Conservation (phyloP, 805 yeast genomes). For the Starmerella khaoyaiensis region DNA sequence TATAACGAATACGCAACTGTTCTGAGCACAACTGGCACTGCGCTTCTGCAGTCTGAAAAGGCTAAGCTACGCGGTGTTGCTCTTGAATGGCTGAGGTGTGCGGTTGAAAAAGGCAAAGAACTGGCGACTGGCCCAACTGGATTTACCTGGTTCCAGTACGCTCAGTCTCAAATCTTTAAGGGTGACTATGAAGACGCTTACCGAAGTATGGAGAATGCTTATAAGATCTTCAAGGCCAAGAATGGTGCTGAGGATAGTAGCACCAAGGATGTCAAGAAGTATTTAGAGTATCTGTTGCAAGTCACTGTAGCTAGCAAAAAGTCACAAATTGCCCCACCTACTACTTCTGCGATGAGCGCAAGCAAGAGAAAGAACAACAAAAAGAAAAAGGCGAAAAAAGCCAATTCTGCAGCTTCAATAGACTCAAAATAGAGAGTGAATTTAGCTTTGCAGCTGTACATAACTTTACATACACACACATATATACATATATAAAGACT, state of each 20-base stretch:
- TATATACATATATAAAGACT: background rate
- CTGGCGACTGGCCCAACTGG: constrained; percentile 49
- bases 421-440: too few species aligned
- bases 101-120: constrained; percentile 45
- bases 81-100: constrained; percentile 38
- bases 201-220: constrained; percentile 43
- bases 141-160: constrained; percentile 53
- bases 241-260: constrained; percentile 57
- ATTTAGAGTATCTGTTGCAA: constrained; percentile 45
- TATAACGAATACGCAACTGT: constrained; percentile 65
- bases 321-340: background rate
- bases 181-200: constrained; percentile 45
- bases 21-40: constrained; percentile 45
- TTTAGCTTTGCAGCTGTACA: too few species aligned
- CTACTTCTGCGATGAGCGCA: background rate
- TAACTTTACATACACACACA: background rate
- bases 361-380: constrained; percentile 2
- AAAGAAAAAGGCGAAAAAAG: background rate
- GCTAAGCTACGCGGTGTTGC: constrained; percentile 32
- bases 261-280: constrained; percentile 54
- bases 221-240: constrained; percentile 40
- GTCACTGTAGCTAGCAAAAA: constrained; percentile 31
- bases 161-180: constrained; percentile 42
- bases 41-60: constrained; percentile 33
- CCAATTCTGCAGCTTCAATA: too few species aligned